Base-by-base conservation (phyloP, 1,284 basidiomycete species). In the Heterobasidion annosum region DNA sequence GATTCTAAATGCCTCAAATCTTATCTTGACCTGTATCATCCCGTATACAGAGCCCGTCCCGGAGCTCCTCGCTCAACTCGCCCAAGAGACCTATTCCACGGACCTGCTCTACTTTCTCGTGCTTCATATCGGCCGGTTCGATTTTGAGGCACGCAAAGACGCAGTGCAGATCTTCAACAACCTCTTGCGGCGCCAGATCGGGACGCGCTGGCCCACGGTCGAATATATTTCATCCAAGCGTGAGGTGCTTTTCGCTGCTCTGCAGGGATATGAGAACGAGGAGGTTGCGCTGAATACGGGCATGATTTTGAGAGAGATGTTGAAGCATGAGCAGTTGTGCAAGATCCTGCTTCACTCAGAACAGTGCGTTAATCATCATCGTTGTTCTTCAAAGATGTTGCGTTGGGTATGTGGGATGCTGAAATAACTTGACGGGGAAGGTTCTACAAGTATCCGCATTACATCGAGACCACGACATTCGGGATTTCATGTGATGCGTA, bases 401-500 rank as follows among this genome's bases (percentile, higher is more conserved):
- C n/a, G 32, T 44, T 13, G 37, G 51, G 15, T 16, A 25, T 40
- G 54, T 46, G n/a, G 46, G 12, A 16, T 13, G 25, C 34, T 19
- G 34, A 40, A 40, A 3, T 10, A 3, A 40, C n/a, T n/a, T 40
- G 10, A n/a, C 4, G 37, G n/a, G n/a, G 15, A 64, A 95, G 94
- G 63, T 98, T 99, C 72, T 99, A 98, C 76, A 88, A 84, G 57
- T 99, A 96, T 71, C 93, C 95, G 8, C 84, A 93, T 64, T 96
- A 96, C 71, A 98, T 99, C 62, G 97, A 99, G 72, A 90, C 89
- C 52, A 96, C 95, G 2, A 98, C 96, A 19, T 99, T 99, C 67
- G 96, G 96, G 8, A 92, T 98, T 59, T 97, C 95, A 0, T 98
- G 96, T 63, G 97, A 99, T 68, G 96, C 96, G 4, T 97, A 97